Percentiles rank a stretch among this genome's conserved stretches.
Evolutionary conservation across 148 eudicot genomes (phyloP).

Genomic region (Amaranthus palmeri): DNA sequence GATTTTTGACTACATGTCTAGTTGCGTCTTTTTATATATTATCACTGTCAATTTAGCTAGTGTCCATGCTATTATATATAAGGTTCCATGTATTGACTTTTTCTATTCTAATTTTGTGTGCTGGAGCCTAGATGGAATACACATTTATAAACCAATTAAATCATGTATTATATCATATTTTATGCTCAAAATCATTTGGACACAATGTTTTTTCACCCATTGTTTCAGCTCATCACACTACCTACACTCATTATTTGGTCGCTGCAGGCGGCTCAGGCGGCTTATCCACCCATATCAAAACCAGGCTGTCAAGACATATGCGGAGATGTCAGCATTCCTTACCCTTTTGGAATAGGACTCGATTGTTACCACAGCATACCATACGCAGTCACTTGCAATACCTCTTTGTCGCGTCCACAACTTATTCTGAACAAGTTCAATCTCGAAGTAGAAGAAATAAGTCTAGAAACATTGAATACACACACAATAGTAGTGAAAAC

Average conservation of each 20-base stretch:
- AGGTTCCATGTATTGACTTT: background rate
- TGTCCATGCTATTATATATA: background rate
- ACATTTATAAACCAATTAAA: background rate
- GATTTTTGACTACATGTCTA: background rate
- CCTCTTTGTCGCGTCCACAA: conserved; percentile 4
- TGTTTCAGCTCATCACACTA: background rate
- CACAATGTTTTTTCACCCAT: background rate
- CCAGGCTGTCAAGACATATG: conserved; percentile 18
- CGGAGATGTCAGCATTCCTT: conserved; percentile 14
- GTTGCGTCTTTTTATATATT: background rate
- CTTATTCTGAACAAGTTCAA: conserved; percentile 2
- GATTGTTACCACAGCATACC: conserved; percentile 11
- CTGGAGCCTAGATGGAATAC: too few relatives aligned
- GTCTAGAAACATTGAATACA: conserved; percentile 9
- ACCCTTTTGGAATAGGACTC: conserved; percentile 22
- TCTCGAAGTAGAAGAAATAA: conserved; percentile 15
- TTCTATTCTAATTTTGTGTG: background rate
- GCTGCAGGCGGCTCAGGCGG: too few relatives aligned
- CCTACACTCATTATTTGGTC: background rate
- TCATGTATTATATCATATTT: background rate
- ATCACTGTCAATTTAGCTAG: background rate
- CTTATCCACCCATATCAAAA: conserved; percentile 4
- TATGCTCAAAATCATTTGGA: background rate
- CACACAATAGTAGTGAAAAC: conserved; percentile 3
- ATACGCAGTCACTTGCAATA: conserved; percentile 17